Conservation (phyloP, 1,139 yeast species). For the Sugiyamaella xylanicola region DNA sequence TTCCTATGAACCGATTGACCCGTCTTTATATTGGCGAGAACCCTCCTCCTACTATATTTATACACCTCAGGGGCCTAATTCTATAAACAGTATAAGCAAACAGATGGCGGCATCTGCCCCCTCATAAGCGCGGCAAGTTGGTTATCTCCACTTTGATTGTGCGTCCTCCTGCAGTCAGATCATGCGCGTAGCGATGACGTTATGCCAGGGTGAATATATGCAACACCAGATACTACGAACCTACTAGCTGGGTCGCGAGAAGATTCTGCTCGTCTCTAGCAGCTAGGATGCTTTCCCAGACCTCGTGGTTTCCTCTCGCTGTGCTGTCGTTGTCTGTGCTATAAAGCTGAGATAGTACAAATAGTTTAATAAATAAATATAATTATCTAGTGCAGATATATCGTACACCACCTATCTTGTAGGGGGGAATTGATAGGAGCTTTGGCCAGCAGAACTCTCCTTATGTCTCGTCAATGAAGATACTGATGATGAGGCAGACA, state of each 20-base stretch:
- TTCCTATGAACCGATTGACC: no score
- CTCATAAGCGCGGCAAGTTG: background rate
- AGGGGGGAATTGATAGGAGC: constrained; percentile 22
- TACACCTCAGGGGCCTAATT: background rate
- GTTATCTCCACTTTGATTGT: constrained; percentile 1
- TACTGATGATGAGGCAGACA: constrained; percentile 20
- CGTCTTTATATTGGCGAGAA: background rate
- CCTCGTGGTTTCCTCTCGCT: no score
- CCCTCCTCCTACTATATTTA: background rate
- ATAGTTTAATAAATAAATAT: constrained; percentile 1
- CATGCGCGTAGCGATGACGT: constrained; percentile 3
- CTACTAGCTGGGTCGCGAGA: no score
- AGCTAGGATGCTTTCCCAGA: no score
- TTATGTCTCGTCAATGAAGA: constrained; percentile 17
- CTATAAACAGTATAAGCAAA: background rate
- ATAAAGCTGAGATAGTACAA: background rate
- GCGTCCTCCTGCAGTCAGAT: background rate
- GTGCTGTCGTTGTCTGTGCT: no score
- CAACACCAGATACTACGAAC: no score
- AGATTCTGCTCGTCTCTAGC: no score
- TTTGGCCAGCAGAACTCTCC: constrained; percentile 9
- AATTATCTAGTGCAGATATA: background rate
- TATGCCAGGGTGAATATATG: constrained; percentile 4
- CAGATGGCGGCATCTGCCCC: background rate
- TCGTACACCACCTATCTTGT: constrained; percentile 3